A percentile compares a stretch with the other conserved stretches of the same genome.
Conservation (phyloP, 345 rosid species). For the Citrus trifoliata region DNA sequence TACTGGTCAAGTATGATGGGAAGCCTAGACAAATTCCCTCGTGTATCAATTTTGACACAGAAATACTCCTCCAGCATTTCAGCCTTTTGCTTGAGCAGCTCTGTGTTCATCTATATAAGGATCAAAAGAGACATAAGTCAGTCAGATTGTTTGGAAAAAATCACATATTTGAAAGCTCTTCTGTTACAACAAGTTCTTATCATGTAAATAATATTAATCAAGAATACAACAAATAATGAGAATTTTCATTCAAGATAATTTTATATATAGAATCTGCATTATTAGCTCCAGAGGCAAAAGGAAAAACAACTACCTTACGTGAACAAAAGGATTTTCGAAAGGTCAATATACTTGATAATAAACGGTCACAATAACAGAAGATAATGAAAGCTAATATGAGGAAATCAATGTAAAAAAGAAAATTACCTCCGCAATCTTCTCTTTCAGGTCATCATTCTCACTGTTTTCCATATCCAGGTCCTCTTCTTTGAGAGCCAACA, state of each 20-base stretch:
- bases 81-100: slow-evolving; percentile 68
- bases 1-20: slow-evolving; percentile 94
- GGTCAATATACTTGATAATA: slow-evolving; percentile 1
- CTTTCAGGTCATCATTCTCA: slow-evolving; percentile 69
- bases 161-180: not conserved
- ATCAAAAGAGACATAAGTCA: not conserved
- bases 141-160: not conserved
- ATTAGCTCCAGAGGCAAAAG: not conserved
- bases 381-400: not conserved
- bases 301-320: not conserved
- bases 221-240: not conserved
- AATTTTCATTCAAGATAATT: not conserved
- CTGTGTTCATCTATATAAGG: slow-evolving; percentile 66
- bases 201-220: not conserved
- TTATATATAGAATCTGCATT: not conserved
- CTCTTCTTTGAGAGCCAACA: slow-evolving; percentile 89
- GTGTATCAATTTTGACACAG: slow-evolving; percentile 55
- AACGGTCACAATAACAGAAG: not conserved
- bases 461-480: slow-evolving; percentile 56
- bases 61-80: slow-evolving; percentile 91
- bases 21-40: slow-evolving; percentile 75
- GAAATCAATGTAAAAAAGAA: slow-evolving; percentile 15
- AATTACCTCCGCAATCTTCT: slow-evolving; percentile 79
- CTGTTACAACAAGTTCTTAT: not conserved
- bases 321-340: not conserved